Evolutionary conservation across 108 stramenopile genomes (phyloP), one percentile per base, ranked within the genome.

Genomic region (Cyclotella baltica): DNA sequence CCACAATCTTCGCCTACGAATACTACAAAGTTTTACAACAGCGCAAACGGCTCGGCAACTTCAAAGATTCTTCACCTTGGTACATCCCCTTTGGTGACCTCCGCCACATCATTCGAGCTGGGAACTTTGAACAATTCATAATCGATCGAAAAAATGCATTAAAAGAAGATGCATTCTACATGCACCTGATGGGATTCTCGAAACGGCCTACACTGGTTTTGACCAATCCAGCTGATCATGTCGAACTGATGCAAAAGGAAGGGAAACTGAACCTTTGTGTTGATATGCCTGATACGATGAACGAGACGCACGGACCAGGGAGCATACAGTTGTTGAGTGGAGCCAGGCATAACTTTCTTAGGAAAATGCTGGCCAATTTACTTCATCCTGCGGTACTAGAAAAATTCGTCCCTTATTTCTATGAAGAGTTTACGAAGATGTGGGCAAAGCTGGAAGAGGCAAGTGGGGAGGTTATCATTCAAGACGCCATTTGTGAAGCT

Each of bases 81-180:
- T 55, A 25, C 25, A n/a, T 55, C 23, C 55, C 4, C 23, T 55
- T 55, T 25, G 55, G 23, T 11, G 55, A 55, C 25, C 25, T 55
- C 23, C 23, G 20, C 25, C 22, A 5, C 55, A 23, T 55, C 10
- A 55, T 55, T 55, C 55, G 55, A 25, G 55, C 55, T 10, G 55
- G 55, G 23, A 55, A n/a, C 10, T 55, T 55, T 25, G 55, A 55
- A 55, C 55, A 55, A 55, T 55, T 55, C 55, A 25, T 55, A n/a
- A 55, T 3, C 1, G 22, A 25, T 25, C 55, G 55, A 22, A 55
- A 55, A 23, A 27, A 2, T 1, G 62, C 62, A 8, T 62, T 62
- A 8, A 62, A 62, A 33, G 31, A 29, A 1, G 62, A 62, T 33
- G 37, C 62, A 62, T 62, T 62, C 37, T 62, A 62, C 33, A 62